phyloP scores from a whole-genome alignment of 768 basidiomycete genomes.

The Gymnopilus dilepis region DNA sequence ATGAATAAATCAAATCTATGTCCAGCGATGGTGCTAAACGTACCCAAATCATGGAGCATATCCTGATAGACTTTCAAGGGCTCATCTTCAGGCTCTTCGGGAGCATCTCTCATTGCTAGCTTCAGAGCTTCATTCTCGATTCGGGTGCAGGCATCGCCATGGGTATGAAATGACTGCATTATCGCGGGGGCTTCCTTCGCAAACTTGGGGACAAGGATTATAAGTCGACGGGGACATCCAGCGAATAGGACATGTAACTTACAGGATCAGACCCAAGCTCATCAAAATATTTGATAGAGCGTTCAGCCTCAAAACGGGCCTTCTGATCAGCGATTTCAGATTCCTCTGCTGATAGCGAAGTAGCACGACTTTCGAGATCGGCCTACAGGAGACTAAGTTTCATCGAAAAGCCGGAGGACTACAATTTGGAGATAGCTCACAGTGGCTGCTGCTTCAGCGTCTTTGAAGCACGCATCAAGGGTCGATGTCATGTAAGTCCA shows the following conservation, averaged over 20 bases:
- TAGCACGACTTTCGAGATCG: constrained; percentile 39
- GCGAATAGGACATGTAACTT: constrained; percentile 27
- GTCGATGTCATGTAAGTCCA: constrained; percentile 67
- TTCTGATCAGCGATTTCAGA: constrained; percentile 45
- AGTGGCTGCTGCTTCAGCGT: constrained; percentile 42
- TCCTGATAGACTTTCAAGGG: constrained; percentile 47
- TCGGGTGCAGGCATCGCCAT: constrained; percentile 48
- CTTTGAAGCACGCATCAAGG: constrained; percentile 54
- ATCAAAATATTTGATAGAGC: constrained; percentile 49
- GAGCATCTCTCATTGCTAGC: constrained; percentile 38
- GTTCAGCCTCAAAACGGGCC: constrained; percentile 49
- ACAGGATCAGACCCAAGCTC: constrained; percentile 42
- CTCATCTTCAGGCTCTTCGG: constrained; percentile 40
- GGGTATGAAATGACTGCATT: constrained; percentile 53
- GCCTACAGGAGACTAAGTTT: no score
- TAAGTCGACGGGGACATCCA: not conserved
- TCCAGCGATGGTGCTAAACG: constrained; percentile 10
- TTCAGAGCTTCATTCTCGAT: constrained; percentile 49
- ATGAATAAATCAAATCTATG: constrained; percentile 6
- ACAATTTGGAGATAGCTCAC: constrained; percentile 31
- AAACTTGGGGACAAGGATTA: constrained; percentile 36
- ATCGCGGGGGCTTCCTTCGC: constrained; percentile 48
- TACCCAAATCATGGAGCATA: constrained; percentile 50
- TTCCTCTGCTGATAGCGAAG: constrained; percentile 44
- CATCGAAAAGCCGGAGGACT: no score